Percentiles rank a stretch among this genome's conserved stretches.
phyloP scores from a whole-genome alignment of 1,139 yeast genomes.

The Candida tropicalis region DNA sequence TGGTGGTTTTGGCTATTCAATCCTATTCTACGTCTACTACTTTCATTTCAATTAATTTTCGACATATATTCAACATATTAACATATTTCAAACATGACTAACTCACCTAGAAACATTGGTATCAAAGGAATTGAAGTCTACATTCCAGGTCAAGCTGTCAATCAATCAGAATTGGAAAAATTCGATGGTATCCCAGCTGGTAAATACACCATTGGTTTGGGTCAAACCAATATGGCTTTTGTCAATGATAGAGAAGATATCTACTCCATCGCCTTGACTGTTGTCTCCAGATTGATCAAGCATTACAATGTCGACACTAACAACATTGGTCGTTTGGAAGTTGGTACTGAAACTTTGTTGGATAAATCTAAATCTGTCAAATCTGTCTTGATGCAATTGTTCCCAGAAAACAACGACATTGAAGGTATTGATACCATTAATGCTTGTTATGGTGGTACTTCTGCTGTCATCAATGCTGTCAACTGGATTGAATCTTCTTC shows the following conservation, averaged over 20 bases:
- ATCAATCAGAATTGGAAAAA: constrained; percentile 85
- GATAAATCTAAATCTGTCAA: constrained; percentile 98
- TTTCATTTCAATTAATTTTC: too few relatives aligned
- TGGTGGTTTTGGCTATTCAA: background rate
- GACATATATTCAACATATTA: background rate
- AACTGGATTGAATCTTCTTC: constrained; percentile 96
- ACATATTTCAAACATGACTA: constrained; percentile 13
- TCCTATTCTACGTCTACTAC: background rate
- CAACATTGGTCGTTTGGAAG: constrained; percentile 92
- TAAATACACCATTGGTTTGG: constrained; percentile 96
- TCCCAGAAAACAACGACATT: constrained; percentile 84
- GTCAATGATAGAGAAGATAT: constrained; percentile 98
- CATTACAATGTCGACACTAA: constrained; percentile 82
- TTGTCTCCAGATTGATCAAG: constrained; percentile 69
- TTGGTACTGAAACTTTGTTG: constrained; percentile 95
- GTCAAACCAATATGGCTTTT: constrained; percentile 97
- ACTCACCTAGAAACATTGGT: constrained; percentile 67
- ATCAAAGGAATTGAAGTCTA: constrained; percentile 94
- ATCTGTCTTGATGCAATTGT: constrained; percentile 92
- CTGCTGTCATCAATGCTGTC: constrained; percentile 88
- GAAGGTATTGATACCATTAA: constrained; percentile 97
- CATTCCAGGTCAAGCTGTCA: constrained; percentile 81
- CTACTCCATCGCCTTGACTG: constrained; percentile 89
- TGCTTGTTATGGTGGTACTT: constrained; percentile 99
- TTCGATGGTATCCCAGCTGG: constrained; percentile 89